A percentile compares a stretch with the other conserved stretches of the same genome.
These are phyloP conservation scores for Houttuynia cordata DNA, from an alignment of 164 flowering plant species.

Conservation along the genomic window DNA sequence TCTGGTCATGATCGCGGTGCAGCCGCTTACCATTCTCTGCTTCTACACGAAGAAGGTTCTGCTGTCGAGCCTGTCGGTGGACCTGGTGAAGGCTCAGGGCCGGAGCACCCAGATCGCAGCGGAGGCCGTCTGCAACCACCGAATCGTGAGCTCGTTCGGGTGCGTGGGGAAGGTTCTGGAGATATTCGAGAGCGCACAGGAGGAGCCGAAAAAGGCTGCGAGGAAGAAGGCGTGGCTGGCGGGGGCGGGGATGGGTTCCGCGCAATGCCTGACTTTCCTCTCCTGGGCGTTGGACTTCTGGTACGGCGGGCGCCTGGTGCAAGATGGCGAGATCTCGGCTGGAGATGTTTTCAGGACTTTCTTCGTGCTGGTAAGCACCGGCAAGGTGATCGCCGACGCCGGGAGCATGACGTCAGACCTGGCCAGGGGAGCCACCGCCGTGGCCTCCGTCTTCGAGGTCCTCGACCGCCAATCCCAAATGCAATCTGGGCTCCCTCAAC, in stretches of 20 bases:
- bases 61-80: conserved; percentile 43
- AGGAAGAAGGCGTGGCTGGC: conserved; percentile 77
- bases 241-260: conserved; percentile 79
- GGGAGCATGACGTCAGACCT: conserved; percentile 98
- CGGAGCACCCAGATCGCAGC: conserved; percentile 74
- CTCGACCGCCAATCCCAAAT: conserved; percentile 49
- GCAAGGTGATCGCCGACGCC: conserved; percentile 89
- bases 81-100: conserved; percentile 55
- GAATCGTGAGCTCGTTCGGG: conserved; percentile 76
- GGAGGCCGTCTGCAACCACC: conserved; percentile 76
- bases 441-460: conserved; percentile 68
- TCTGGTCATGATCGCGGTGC: conserved; percentile 77
- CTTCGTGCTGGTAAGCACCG: conserved; percentile 79
- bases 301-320: conserved; percentile 76
- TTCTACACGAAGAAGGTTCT: conserved; percentile 68
- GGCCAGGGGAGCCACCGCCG: conserved; percentile 72
- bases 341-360: conserved; percentile 89
- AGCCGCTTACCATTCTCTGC: conserved; percentile 74
- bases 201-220: conserved; percentile 52
- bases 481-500: conserved; percentile 21
- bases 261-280: conserved; percentile 72
- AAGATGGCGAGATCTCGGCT: conserved; percentile 54
- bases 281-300: conserved; percentile 93
- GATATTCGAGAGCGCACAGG: conserved; percentile 64
- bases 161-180: conserved; percentile 49